A percentile compares a stretch with the other conserved stretches of the same genome.
These are phyloP conservation scores for Cryptococcus amylolentus DNA, from an alignment of 1,284 basidiomycete genomes.

Conservation along the genomic window DNA sequence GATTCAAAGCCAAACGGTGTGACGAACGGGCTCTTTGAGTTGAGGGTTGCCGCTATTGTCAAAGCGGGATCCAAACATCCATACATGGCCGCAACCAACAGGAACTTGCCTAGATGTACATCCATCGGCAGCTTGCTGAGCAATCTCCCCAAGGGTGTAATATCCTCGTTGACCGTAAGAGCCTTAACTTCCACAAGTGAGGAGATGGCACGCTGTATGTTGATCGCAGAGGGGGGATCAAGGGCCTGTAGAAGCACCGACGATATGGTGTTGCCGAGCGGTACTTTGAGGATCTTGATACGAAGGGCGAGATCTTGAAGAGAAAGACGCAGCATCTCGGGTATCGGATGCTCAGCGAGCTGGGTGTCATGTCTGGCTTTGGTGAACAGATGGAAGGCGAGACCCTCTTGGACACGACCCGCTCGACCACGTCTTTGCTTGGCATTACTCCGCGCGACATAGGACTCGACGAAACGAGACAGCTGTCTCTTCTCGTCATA, in stretches of 20 bases:
- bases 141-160: conserved; percentile 89
- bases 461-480: conserved; percentile 87
- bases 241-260: conserved; percentile 83
- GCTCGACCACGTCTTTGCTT: conserved; percentile 86
- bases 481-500: conserved; percentile 98
- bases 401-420: conserved; percentile 83
- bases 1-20: conserved; percentile 83
- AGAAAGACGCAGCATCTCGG: conserved; percentile 93
- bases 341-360: conserved; percentile 88
- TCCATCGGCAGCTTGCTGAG: conserved; percentile 90
- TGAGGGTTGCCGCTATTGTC: conserved; percentile 89
- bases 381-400: conserved; percentile 97
- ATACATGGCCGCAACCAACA: conserved; percentile 81
- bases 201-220: conserved; percentile 87
- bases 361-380: conserved; percentile 74
- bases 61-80: conserved; percentile 91
- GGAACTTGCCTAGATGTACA: conserved; percentile 90
- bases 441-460: conserved; percentile 89
- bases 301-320: conserved; percentile 90
- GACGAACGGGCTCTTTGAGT: conserved; percentile 89
- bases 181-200: conserved; percentile 83
- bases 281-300: conserved; percentile 95
- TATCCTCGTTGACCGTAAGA: conserved; percentile 79
- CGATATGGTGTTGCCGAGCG: conserved; percentile 81
- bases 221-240: conserved; percentile 82